Evolutionary conservation across 352 stramenopile genomes (phyloP).

Genomic region (Thalassiosira hispida): DNA sequence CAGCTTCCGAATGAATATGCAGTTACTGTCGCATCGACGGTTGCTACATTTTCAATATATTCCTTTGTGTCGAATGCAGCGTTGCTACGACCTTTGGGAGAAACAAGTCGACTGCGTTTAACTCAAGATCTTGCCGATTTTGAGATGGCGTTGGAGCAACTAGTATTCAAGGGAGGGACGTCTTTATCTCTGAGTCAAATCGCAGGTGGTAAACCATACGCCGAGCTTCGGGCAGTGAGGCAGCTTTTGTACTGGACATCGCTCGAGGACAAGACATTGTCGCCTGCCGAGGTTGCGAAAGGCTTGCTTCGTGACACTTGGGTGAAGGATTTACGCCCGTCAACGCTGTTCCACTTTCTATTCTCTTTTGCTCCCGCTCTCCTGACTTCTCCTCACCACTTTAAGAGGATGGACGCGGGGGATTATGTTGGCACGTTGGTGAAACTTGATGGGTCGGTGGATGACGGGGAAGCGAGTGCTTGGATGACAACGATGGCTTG

Average conservation of each 20-base stretch:
- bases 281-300: conserved; percentile 66
- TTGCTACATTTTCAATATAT: conserved; percentile 81
- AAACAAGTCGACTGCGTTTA: conserved; percentile 69
- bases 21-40: conserved; percentile 63
- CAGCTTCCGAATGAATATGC: conserved; percentile 75
- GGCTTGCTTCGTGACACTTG: conserved; percentile 73
- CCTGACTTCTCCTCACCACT: conserved; percentile 81
- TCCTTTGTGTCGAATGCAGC: conserved; percentile 81
- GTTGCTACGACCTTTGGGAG: conserved; percentile 71
- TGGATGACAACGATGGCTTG: conserved; percentile 82
- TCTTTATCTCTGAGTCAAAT: conserved; percentile 70
- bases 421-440: conserved; percentile 77
- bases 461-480: conserved; percentile 78
- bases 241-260: conserved; percentile 84
- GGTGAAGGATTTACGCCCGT: conserved; percentile 80
- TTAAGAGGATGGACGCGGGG: conserved; percentile 71
- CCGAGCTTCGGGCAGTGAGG: conserved; percentile 75
- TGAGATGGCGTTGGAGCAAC: conserved; percentile 77
- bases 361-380: conserved; percentile 79
- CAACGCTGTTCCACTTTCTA: conserved; percentile 80
- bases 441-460: conserved; percentile 69
- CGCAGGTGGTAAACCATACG: conserved; percentile 74
- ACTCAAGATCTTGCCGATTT: conserved; percentile 84
- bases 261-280: conserved; percentile 69
- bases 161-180: conserved; percentile 68